Percentiles rank a stretch among this genome's conserved stretches.
Conservation (phyloP, 345 rosid species). For the Erucastrum elatum region DNA sequence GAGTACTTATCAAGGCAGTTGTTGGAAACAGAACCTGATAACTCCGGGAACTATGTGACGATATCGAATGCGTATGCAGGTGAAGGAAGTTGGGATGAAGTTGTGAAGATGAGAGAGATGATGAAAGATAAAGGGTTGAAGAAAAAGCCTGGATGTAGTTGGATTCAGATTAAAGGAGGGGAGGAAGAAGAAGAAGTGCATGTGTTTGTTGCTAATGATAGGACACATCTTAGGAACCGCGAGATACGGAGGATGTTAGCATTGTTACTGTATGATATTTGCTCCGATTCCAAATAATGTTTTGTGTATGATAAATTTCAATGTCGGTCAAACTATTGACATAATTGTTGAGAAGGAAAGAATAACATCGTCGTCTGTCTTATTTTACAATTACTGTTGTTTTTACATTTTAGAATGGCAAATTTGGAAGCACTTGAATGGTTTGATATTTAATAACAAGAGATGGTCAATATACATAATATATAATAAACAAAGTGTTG, state of each 20-base stretch:
- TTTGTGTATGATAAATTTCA: background rate
- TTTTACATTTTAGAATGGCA: background rate
- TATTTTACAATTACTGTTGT: background rate
- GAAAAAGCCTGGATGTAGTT: constrained; percentile 63
- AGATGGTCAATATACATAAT: no score
- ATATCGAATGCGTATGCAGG: constrained; percentile 57
- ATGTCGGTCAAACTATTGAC: background rate
- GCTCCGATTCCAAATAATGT: background rate
- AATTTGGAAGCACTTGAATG: background rate
- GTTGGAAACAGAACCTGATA: constrained; percentile 46
- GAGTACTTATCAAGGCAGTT: constrained; percentile 44
- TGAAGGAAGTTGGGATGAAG: constrained; percentile 54
- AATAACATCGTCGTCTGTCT: background rate
- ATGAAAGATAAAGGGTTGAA: constrained; percentile 56
- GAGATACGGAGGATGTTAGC: constrained; percentile 42
- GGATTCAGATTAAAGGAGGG: constrained; percentile 46
- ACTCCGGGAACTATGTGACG: constrained; percentile 55
- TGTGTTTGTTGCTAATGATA: constrained; percentile 52
- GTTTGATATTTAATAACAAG: background rate
- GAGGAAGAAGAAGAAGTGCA: constrained; percentile 45
- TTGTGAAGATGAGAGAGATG: constrained; percentile 44
- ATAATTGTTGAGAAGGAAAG: background rate
- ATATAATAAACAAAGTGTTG: no score
- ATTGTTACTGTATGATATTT: constrained; percentile 40
- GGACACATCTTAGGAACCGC: constrained; percentile 39